Base-by-base conservation (phyloP, 129 eudicot genomes). In the Centaurea solstitialis region DNA sequence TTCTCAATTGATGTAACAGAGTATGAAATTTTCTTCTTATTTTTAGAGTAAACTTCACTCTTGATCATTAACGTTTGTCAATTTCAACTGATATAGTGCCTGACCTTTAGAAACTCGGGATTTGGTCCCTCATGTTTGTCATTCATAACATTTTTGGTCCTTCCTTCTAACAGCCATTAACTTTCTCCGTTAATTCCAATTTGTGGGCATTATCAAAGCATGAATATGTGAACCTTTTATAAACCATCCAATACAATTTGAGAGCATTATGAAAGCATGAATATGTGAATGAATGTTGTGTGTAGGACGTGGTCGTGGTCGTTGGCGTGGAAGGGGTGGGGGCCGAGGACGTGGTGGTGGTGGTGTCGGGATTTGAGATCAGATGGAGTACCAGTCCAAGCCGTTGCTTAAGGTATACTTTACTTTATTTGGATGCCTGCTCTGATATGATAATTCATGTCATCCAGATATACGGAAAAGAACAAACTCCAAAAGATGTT, bases 281-380 rank as follows among this genome's bases (percentile, higher is more conserved):
- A 6, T 61, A 20, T 61, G 67, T 61, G 10, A 15, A 15, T 33
- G 9, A 18, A 35, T 43, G 0, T 41, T 28, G 45, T 33, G n/a
- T 80, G 76, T 62, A 81, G 85, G 80, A 24, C 80, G 80, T 9
- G 85, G 84, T 4, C 79, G 80, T 30, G 88, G 88, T 30, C 72
- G 57, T 41, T 62, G 79, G 47, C 68, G 80, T 59, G 75, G 85
- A 13, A 7, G 79, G 4, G 79, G 68, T 6, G 15, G 85, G 7
- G 76, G 76, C 0, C 84, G 88, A 15, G 88, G 90, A 35, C 87
- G 87, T 73, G 85, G 85, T 73, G 68, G 88, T 57, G 90, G 86
- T n/a, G n/a, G n/a, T n/a, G n/a, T 74, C 84, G 86, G 64, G 89
- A 83, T 23, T 76, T 79, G 77, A 83, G 85, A 70, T 73, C 91